These are phyloP conservation scores for Backusella westeae DNA, from an alignment of 192 early-diverging fungal genomes.

Conservation along the genomic window DNA sequence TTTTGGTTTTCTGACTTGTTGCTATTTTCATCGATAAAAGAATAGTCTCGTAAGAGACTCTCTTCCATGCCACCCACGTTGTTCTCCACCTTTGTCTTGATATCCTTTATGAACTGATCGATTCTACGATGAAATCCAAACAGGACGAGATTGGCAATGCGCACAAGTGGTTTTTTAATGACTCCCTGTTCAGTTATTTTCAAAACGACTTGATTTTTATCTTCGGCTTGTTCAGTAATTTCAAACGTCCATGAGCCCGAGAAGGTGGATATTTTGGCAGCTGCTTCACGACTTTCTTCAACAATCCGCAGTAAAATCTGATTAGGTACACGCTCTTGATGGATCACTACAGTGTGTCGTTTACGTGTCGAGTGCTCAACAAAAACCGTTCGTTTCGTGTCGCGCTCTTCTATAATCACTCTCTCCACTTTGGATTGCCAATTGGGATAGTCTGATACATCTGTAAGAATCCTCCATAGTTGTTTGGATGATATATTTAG, in stretches of 20 bases:
- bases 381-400: conserved; percentile 15
- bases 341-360: conserved; percentile 20
- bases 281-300: conserved; percentile 19
- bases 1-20: not conserved
- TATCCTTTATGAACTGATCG: conserved; percentile 36
- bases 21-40: not conserved
- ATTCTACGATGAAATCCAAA: conserved; percentile 35
- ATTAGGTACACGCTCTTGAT: conserved; percentile 20
- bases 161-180: conserved; percentile 33
- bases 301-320: conserved; percentile 19
- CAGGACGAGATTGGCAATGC: conserved; percentile 23
- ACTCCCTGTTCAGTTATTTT: conserved; percentile 36
- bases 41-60: conserved; percentile 11
- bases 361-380: conserved; percentile 26
- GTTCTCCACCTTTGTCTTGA: conserved; percentile 1
- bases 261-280: conserved; percentile 21
- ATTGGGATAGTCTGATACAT: conserved; percentile 17
- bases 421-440: conserved; percentile 32
- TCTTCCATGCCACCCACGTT: not conserved
- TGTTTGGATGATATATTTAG: conserved; percentile 10
- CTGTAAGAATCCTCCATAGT: conserved; percentile 27
- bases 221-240: not conserved
- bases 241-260: conserved; percentile 35
- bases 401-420: not conserved
- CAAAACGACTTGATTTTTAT: not conserved